Evolutionary conservation across 495 filamentous ascomycete genomes (phyloP).

Genomic region (Lophium mytilinum): DNA sequence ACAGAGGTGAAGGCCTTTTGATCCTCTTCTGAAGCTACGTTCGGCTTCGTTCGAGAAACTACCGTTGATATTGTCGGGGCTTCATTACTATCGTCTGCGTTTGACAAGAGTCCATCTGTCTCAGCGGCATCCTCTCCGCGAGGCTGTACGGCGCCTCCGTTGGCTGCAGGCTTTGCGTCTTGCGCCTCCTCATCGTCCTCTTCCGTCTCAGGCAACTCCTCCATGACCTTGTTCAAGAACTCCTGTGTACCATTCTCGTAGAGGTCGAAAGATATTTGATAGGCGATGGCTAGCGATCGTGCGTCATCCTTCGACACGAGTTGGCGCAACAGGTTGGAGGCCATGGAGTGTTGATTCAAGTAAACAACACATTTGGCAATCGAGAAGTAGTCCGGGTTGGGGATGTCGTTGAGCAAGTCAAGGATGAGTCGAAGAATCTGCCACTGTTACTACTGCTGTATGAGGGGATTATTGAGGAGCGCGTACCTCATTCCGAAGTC

Average conservation of each 20-base stretch:
- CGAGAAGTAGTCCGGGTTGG: constrained; percentile 90
- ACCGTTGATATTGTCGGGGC: constrained; percentile 26
- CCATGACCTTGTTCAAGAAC: constrained; percentile 83
- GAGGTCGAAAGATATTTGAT: constrained; percentile 96
- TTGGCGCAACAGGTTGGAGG: constrained; percentile 75
- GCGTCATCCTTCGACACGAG: constrained; percentile 73
- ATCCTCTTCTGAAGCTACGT: constrained; percentile 29
- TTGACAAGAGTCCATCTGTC: constrained; percentile 29
- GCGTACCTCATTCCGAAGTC: constrained; percentile 66
- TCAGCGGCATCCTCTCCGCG: constrained; percentile 40
- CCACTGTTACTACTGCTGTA: constrained; percentile 17
- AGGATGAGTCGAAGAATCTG: constrained; percentile 82
- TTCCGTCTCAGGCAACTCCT: constrained; percentile 55
- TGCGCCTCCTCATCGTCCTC: constrained; percentile 38
- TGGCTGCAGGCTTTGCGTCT: constrained; percentile 32
- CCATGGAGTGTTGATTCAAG: constrained; percentile 84
- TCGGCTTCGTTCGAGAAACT: constrained; percentile 30
- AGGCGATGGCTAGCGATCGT: constrained; percentile 73
- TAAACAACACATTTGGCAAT: constrained; percentile 98
- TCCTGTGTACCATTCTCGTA: constrained; percentile 98
- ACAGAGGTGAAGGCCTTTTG: constrained; percentile 67
- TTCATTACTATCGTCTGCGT: constrained; percentile 26
- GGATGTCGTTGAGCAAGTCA: constrained; percentile 78
- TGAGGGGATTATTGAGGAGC: constrained; percentile 11
- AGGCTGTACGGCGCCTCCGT: constrained; percentile 28